A percentile compares a stretch with the other conserved stretches of the same genome.
These are phyloP conservation scores for Posidonia australis DNA, from an alignment of 106 monocot species.

Conservation along the genomic window DNA sequence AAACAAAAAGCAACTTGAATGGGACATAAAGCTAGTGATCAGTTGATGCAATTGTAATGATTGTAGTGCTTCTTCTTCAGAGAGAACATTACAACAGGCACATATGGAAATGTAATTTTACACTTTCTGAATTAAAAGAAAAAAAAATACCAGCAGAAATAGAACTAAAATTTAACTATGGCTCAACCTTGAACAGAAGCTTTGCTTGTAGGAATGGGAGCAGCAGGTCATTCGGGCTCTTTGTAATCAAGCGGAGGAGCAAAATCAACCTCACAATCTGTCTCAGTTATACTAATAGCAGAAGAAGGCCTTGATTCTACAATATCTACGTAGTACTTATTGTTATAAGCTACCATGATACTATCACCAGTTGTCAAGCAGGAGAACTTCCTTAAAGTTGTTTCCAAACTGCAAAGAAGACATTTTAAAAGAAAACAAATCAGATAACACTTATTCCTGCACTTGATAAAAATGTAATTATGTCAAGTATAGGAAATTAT, in stretches of 20 bases:
- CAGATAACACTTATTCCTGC: background rate
- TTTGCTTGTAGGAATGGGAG: constrained; percentile 28
- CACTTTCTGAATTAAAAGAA: no score
- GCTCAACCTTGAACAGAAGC: constrained; percentile 39
- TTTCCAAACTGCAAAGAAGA: constrained; percentile 77
- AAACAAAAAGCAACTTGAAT: no score
- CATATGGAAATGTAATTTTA: no score
- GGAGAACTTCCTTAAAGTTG: constrained; percentile 77
- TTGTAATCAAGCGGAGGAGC: constrained; percentile 91
- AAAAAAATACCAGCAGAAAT: no score
- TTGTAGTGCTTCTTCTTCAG: no score
- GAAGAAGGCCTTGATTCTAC: constrained; percentile 83
- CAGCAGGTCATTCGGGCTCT: constrained; percentile 57
- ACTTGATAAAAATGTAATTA: background rate
- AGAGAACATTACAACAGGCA: no score
- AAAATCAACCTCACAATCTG: constrained; percentile 97
- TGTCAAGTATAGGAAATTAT: no score
- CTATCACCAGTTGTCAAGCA: constrained; percentile 91
- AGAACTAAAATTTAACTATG: no score
- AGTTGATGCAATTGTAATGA: no score
- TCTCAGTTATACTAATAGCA: constrained; percentile 94
- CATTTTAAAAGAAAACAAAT: background rate
- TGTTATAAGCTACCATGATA: constrained; percentile 96
- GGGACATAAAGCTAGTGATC: no score
- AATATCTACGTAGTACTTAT: constrained; percentile 97